A percentile compares a stretch with the other conserved stretches of the same genome.
These are phyloP conservation scores for Exophiala dermatitidis DNA, from an alignment of 2,329 filamentous ascomycete genomes.

Conservation along the genomic window DNA sequence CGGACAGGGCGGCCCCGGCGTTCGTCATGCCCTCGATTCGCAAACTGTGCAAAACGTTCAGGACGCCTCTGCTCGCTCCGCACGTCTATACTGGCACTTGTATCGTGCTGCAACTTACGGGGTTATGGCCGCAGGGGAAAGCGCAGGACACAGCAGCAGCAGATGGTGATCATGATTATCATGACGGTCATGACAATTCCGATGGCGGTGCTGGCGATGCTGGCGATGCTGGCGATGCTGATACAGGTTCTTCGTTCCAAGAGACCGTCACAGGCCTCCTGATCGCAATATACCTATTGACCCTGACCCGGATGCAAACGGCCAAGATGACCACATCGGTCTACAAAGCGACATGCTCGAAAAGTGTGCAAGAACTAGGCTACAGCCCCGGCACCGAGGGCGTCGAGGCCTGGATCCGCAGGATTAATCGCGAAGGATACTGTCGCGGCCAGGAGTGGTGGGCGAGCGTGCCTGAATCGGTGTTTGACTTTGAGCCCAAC, in stretches of 20 bases:
- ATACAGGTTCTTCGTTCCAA: slow-evolving; percentile 35
- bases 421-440: slow-evolving; percentile 46
- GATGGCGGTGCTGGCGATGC: too few relatives aligned
- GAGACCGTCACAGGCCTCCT: slow-evolving; percentile 35
- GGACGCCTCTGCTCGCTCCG: slow-evolving; percentile 56
- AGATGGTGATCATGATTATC: too few relatives aligned
- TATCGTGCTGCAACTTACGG: slow-evolving; percentile 53
- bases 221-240: slow-evolving; percentile 27
- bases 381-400: slow-evolving; percentile 43
- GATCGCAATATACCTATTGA: slow-evolving; percentile 41
- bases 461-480: slow-evolving; percentile 42
- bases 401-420: slow-evolving; percentile 55
- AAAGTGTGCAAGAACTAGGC: slow-evolving; percentile 19
- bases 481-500: slow-evolving; percentile 34
- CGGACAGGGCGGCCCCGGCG: slow-evolving; percentile 40
- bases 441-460: slow-evolving; percentile 62
- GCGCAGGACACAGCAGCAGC: background rate
- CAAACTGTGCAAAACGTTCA: slow-evolving; percentile 56
- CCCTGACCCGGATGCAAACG: slow-evolving; percentile 33
- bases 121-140: slow-evolving; percentile 31
- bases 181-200: too few relatives aligned
- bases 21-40: slow-evolving; percentile 67
- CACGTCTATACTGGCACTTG: slow-evolving; percentile 62
- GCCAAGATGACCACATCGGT: slow-evolving; percentile 23
- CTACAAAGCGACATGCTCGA: slow-evolving; percentile 17